Conservation (phyloP, 2,329 filamentous ascomycete species). For the Botrytis elliptica region DNA sequence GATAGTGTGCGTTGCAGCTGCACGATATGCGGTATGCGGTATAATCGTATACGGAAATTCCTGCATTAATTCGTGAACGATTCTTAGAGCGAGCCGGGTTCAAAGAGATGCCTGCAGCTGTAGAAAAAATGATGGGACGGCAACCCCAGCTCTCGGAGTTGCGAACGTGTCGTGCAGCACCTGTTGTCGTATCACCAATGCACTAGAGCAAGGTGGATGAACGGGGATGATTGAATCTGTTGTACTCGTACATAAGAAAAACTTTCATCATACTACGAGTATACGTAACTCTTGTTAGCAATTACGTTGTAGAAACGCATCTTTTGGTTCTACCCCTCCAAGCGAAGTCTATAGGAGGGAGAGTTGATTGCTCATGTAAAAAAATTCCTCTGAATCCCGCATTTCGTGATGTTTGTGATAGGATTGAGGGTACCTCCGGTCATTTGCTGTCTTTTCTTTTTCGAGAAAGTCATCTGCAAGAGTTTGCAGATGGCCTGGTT, state of each 20-base stretch:
- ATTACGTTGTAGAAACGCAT: not conserved
- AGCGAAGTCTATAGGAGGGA: not conserved
- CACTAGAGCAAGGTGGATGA: not conserved
- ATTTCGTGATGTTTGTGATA: conserved; percentile 14
- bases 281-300: not conserved
- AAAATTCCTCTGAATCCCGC: not conserved
- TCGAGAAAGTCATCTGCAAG: conserved; percentile 19
- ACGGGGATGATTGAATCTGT: not conserved
- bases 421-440: not conserved
- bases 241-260: not conserved
- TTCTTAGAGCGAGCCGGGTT: not conserved
- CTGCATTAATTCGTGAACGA: conserved; percentile 9
- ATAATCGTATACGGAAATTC: conserved; percentile 10
- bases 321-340: not conserved
- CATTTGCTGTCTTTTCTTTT: not conserved
- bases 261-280: not conserved
- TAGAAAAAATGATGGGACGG: conserved; percentile 11
- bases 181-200: conserved; percentile 19
- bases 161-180: conserved; percentile 18
- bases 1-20: conserved; percentile 14
- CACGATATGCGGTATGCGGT: conserved; percentile 10
- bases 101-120: conserved; percentile 12
- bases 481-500: conserved; percentile 4
- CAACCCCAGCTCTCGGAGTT: conserved; percentile 20
- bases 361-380: conserved; percentile 10